These are phyloP conservation scores for Annona squamosa DNA, from an alignment of 164 flowering plant genomes.

Conservation along the genomic window DNA sequence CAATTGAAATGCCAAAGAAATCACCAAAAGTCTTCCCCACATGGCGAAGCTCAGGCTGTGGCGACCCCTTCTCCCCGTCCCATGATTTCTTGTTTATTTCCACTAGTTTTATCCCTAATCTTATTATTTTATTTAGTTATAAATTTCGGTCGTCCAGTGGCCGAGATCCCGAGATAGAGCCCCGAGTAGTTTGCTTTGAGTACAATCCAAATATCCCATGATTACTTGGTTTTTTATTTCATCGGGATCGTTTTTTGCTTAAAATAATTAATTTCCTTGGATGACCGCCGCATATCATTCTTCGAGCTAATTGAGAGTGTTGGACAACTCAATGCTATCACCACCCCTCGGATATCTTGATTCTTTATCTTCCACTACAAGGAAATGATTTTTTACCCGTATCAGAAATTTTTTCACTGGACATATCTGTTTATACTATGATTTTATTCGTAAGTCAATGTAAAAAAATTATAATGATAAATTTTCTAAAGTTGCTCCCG, in stretches of 20 bases:
- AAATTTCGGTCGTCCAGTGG: slow-evolving; percentile 18
- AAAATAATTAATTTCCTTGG: not conserved
- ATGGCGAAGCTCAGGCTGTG: slow-evolving; percentile 31
- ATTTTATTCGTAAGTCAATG: too few species aligned
- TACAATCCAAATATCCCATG: slow-evolving; percentile 38
- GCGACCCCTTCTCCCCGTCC: slow-evolving; percentile 35
- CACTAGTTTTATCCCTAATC: not conserved
- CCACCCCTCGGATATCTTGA: not conserved
- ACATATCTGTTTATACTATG: too few species aligned
- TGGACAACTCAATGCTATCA: not conserved
- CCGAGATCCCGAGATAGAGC: slow-evolving; percentile 37
- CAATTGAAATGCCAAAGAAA: slow-evolving; percentile 11
- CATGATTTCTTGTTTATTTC: not conserved
- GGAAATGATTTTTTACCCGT: too few species aligned
- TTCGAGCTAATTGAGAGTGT: not conserved
- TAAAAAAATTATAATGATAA: too few species aligned
- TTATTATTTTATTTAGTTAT: not conserved
- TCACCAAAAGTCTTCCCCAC: slow-evolving; percentile 24
- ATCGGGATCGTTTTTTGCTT: slow-evolving; percentile 49
- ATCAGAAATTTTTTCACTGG: too few species aligned
- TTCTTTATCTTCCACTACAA: too few species aligned
- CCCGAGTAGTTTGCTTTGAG: slow-evolving; percentile 31
- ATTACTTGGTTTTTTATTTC: slow-evolving; percentile 17
- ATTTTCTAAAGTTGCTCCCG: too few species aligned
- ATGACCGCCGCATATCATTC: not conserved